Base-by-base conservation (phyloP, 129 eudicot genomes). In the Pulicaria dysenterica region DNA sequence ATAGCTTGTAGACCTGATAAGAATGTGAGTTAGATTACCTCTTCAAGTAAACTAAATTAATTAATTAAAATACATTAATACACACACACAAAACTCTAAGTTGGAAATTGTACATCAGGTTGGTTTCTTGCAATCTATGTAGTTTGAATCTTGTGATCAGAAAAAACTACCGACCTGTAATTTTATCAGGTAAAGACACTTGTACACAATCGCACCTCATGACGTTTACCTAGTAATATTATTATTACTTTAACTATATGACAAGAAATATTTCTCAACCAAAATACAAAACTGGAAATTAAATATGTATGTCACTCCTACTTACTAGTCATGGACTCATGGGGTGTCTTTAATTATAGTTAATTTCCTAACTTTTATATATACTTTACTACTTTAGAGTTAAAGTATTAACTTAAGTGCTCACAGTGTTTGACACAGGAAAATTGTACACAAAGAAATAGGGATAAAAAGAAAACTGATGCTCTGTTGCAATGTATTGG, bases 1-100 rank as follows among this genome's bases (percentile, higher is more conserved):
- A 91, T 41, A 91, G 94, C 87, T 91, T 91, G 83, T 91, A 91
- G 42, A 91, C 97, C 97, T 91, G 73, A 81, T 5, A 31, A 72
- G 38, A 62, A 62, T 24, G 17, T 34, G 48, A 66, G 47, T 75
- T 55, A 65, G 49, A 46, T 69, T 10, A 58, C 24, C 13, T 17
- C 11, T 56, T 24, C 31, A 24, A 24, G 14, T 54, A 54, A 17
- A 54, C 59, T 8, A 24, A 24, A 24, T 24, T 24, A 24, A 24
- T 24, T 59, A 59, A 13, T 59, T 38, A 24, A 59, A 59, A 38
- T 12, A 44, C 11, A 59, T 59, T 59, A 14, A 53, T 10, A 57
- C 40, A 57, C 14, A 31, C 1, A 10, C 7, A 31, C 4, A 9
- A 57, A 57, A 31, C 11, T 38, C 9, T 13, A 37, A 54, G 19